Evolutionary conservation across 441 rosid species (phyloP), one percentile per base, ranked within the genome.

Genomic region (Populus hybrid): DNA sequence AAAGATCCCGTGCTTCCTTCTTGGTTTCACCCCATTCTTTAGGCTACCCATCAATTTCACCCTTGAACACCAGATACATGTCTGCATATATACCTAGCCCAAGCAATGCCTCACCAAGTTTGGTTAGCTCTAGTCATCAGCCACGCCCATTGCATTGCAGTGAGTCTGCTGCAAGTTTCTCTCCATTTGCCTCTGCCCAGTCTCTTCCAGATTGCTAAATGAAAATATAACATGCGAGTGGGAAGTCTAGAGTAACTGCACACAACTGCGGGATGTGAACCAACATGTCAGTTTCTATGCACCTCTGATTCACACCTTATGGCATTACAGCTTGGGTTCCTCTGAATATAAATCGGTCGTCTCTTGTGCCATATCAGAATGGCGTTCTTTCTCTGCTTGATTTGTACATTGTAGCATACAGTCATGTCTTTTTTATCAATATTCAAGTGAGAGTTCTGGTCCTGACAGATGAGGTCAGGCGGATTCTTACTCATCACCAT

Each of bases 91-190:
- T n/a, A n/a, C n/a, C n/a, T n/a, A n/a, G n/a, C n/a, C n/a, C n/a
- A n/a, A n/a, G n/a, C n/a, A n/a, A n/a, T n/a, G n/a, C n/a, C n/a
- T n/a, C n/a, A n/a, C n/a, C n/a, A n/a, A n/a, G n/a, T n/a, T n/a
- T n/a, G n/a, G n/a, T n/a, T n/a, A n/a, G n/a, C n/a, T n/a, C n/a
- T n/a, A n/a, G n/a, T n/a, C n/a, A n/a, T n/a, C n/a, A n/a, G n/a
- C n/a, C n/a, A n/a, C n/a, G n/a, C n/a, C n/a, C n/a, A n/a, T 78
- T 72, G 45, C 98, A 76, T 75, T 88, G 72, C 67, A 93, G 94
- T 40, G 97, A 88, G 78, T 93, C 99, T 21, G 93, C 93, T 7
- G 86, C 98, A 61, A 95, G 92, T 74, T 88, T 93, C 88, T 92
- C 98, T 42, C 98, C 99, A 0, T 92, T 84, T 71, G 90, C 91